A percentile compares a stretch with the other conserved stretches of the same genome.
Conservation (phyloP, 2,329 filamentous ascomycete genomes). For the Xylariaceae sp. region DNA sequence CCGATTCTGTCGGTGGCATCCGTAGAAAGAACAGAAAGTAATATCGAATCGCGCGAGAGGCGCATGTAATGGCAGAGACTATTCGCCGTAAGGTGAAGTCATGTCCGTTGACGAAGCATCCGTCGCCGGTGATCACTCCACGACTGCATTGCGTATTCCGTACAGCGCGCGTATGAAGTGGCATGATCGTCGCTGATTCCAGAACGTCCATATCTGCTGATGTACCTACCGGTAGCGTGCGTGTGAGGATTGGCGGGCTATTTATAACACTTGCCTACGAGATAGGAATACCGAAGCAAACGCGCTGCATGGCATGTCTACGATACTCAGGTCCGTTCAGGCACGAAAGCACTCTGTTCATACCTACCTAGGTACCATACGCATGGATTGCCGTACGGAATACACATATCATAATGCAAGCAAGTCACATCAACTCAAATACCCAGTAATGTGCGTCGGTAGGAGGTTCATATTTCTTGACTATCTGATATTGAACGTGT, state of each 20-base stretch:
- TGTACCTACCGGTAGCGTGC: background rate
- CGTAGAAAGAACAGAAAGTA: too few relatives aligned
- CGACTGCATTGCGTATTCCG: too few relatives aligned
- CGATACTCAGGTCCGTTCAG: too few relatives aligned
- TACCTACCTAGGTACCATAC: background rate
- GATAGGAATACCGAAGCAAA: too few relatives aligned
- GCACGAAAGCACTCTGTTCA: too few relatives aligned
- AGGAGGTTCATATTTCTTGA: slow-evolving; percentile 28
- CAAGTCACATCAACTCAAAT: background rate
- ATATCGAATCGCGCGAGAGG: too few relatives aligned
- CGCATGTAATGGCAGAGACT: too few relatives aligned
- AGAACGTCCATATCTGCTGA: too few relatives aligned
- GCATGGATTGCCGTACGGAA: background rate
- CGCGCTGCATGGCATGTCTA: too few relatives aligned
- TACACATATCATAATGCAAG: background rate
- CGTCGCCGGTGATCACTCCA: too few relatives aligned
- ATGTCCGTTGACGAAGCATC: too few relatives aligned
- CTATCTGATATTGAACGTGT: slow-evolving; percentile 23
- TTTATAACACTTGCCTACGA: background rate
- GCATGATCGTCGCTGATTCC: background rate
- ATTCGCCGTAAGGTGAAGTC: too few relatives aligned
- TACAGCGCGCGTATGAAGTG: background rate
- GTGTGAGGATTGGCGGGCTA: background rate
- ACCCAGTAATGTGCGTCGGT: background rate
- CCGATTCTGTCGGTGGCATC: background rate